Evolutionary conservation across 73 alveolate species (phyloP).

Genomic region (Diophrys sp.): DNA sequence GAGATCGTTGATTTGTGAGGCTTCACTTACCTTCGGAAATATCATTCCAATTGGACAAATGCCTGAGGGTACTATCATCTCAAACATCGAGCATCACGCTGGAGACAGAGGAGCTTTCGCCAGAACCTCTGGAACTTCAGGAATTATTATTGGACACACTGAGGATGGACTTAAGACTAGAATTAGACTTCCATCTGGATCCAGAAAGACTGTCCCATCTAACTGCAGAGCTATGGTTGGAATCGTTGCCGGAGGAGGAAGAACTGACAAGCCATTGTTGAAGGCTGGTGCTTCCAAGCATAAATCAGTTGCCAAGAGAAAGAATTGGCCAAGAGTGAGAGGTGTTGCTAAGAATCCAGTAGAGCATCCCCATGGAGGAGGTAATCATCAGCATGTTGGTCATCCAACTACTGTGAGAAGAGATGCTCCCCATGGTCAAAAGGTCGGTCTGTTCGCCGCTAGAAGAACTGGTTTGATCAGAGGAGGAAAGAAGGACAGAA

Average conservation of each 20-base stretch:
- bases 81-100: conserved; percentile 85
- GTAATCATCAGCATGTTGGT: conserved; percentile 95
- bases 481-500: conserved; percentile 72
- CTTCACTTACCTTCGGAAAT: conserved; percentile 90
- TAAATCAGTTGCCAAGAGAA: conserved; percentile 84
- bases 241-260: conserved; percentile 94
- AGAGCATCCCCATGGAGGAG: conserved; percentile 98
- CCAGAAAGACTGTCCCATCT: conserved; percentile 81
- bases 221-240: conserved; percentile 95
- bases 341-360: conserved; percentile 98
- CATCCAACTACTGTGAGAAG: conserved; percentile 93
- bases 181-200: conserved; percentile 90
- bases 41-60: conserved; percentile 83
- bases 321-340: conserved; percentile 94
- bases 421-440: conserved; percentile 88
- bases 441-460: conserved; percentile 94
- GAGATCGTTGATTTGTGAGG: too few species aligned
- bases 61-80: conserved; percentile 94
- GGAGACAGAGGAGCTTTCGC: conserved; percentile 94
- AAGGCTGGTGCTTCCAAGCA: conserved; percentile 92
- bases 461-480: conserved; percentile 88
- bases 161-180: conserved; percentile 86
- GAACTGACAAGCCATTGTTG: conserved; percentile 93
- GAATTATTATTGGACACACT: conserved; percentile 89
- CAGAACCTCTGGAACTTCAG: conserved; percentile 88